phyloP scores from a whole-genome alignment of 768 basidiomycete genomes.

The Leccinum obscurum region DNA sequence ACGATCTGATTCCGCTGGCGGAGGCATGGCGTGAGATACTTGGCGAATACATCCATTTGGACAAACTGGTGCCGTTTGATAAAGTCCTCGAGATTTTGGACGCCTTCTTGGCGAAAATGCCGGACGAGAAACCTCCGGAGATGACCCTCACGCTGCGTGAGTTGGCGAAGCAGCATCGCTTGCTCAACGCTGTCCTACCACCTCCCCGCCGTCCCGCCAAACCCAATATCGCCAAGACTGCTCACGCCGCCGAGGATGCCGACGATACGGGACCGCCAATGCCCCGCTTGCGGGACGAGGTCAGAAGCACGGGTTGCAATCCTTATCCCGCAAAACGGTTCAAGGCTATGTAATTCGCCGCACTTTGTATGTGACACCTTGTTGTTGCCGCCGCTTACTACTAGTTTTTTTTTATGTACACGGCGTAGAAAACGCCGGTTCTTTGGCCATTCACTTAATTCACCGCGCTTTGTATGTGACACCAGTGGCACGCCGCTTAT shows the following conservation, averaged over 20 bases:
- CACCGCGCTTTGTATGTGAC: too few species aligned
- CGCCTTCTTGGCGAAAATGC: background rate
- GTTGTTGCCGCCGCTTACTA: too few species aligned
- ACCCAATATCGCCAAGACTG: background rate
- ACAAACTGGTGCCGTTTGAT: background rate
- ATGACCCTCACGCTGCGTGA: background rate
- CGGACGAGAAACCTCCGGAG: background rate
- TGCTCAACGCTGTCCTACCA: background rate
- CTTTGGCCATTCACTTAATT: too few species aligned
- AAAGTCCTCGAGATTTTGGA: background rate
- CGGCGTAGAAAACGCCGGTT: too few species aligned
- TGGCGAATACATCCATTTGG: background rate
- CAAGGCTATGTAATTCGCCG: background rate
- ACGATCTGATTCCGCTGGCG: background rate
- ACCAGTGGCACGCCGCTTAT: too few species aligned
- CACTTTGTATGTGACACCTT: too few species aligned
- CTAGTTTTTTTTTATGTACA: too few species aligned
- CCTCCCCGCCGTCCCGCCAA: background rate
- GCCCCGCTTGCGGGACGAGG: background rate
- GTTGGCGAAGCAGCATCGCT: background rate
- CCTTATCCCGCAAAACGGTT: background rate
- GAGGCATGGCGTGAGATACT: background rate
- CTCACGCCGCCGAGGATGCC: too few species aligned
- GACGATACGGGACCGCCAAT: background rate
- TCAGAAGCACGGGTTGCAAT: background rate